Evolutionary conservation across 106 monocot genomes (phyloP).

Genomic region (Phalaenopsis equestris): DNA sequence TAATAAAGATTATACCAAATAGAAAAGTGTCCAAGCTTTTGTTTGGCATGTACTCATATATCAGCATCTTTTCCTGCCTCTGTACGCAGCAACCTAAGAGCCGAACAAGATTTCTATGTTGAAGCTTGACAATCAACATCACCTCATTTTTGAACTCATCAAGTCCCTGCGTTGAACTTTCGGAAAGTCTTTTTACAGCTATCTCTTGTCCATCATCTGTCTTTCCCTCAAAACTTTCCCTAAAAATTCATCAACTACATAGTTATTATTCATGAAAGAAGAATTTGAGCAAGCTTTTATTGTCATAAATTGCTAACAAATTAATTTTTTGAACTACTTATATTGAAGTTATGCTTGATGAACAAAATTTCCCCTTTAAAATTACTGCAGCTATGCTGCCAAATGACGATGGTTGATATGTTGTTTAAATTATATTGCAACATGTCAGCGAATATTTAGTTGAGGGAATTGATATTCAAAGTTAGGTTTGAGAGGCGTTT

Average conservation of each 20-base stretch:
- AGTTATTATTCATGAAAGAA: neutral
- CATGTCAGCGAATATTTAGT: neutral
- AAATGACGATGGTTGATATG: no score
- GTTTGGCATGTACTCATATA: constrained; percentile 38
- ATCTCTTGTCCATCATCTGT: constrained; percentile 19
- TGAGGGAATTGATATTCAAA: no score
- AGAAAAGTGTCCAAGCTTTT: constrained; percentile 29
- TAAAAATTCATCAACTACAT: neutral
- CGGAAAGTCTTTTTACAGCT: constrained; percentile 30
- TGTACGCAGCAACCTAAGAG: constrained; percentile 30
- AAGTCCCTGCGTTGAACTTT: constrained; percentile 20
- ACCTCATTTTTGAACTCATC: constrained; percentile 23
- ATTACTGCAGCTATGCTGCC: no score
- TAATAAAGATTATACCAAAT: constrained; percentile 12
- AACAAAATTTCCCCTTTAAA: no score
- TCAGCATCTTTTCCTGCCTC: constrained; percentile 23
- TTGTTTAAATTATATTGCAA: no score
- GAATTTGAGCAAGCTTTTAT: neutral
- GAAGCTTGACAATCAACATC: constrained; percentile 23
- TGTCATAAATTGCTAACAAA: no score
- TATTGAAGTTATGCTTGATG: no score
- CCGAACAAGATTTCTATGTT: constrained; percentile 30
- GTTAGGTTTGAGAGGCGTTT: no score
- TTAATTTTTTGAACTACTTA: no score
- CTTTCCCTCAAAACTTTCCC: constrained; percentile 22